Base-by-base conservation (phyloP, 306 rosid genomes). In the Canavalia gladiata region DNA sequence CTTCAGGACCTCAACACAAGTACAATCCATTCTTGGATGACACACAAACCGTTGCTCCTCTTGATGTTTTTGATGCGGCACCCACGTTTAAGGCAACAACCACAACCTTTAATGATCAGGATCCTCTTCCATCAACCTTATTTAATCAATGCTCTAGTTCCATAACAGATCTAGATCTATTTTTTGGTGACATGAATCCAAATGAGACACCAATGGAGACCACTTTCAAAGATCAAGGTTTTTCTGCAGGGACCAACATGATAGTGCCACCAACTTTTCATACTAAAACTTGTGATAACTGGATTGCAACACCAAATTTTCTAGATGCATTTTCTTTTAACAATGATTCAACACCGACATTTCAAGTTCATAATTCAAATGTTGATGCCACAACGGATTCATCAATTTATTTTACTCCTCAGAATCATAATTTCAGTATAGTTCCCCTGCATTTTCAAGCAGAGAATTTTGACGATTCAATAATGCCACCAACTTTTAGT, bases 1-100 rank as follows among this genome's bases (percentile, higher is more conserved):
- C 79, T 79, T 49, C 55, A 8, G 7, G 68, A 3, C 71, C 88
- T 71, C 84, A 79, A 70, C 66, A 82, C 41, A 86, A 67, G 0
- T 84, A 86, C 84, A 95, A 95, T 81, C 97, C 99, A 8, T 95
- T 95, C 76, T 74, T 95, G 3, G 88, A 89, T 64, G 92, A 90
- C 35, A 18, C 13, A 49, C 25, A 18, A 75, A 74, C 28, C 25
- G 12, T 43, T 81, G 9, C 78, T 37, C 42, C 75, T 78, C 10
- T 13, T 74, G 55, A 71, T 52, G 9, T 47, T 51, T 85, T 82
- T 56, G 51, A 74, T 6, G 52, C 25, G 57, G 8, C 70, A 76
- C 80, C 82, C 29, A 49, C 81, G 0, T 82, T 72, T 62, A 67
- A 81, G 41, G 75, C 71, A 79, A 28, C 7, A 13, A 9, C 60